Evolutionary conservation across 2,329 filamentous ascomycete species (phyloP), one percentile per base, ranked within the genome.

Genomic region (Akanthomyces muscarius): DNA sequence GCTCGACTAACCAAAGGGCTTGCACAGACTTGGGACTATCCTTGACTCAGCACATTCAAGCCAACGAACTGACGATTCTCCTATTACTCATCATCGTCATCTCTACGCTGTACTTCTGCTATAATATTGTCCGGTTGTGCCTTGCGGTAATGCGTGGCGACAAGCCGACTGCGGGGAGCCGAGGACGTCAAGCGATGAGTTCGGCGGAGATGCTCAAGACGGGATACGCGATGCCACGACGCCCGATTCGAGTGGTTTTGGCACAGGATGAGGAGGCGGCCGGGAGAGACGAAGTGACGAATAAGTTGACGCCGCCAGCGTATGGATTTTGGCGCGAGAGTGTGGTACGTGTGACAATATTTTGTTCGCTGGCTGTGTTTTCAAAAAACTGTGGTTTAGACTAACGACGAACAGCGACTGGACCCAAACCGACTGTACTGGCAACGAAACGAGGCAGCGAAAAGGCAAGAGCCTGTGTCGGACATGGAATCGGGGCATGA

Each of bases 261-360:
- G 86, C 87, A 2, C 82, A 85, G 47, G 91, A 95, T 70, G 89
- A 93, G 70, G 90, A 92, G 70, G 83, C 85, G 21, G 82, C 78
- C 2, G 84, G 82, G 4, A 73, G 81, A 60, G 81, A 84, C 63
- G 83, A 80, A 57, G 82, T 86, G 64, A 77, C 82, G 0, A 76
- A 78, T 48, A 86, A 87, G 68, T 67, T 81, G 23, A 85, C 87
- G 10, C 92, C 93, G 4, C 92, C 93, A 0, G 91, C 91, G 2
- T 97, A 97, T 71, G 92, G 92, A 0, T 78, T 92, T 1, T 96
- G 91, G 90, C 82, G 91, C 59, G 87, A 88, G 73, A 94, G 89
- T 70, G 90, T 95, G 75, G 88, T 91, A 82, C 74, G 88, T 86
- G 54, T 18, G 14, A 16, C 23, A 3, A 4, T 10, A 21, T 41